A percentile compares a stretch with the other conserved stretches of the same genome.
Conservation (phyloP, 2,329 filamentous ascomycete genomes). For the Talaromyces sp. region DNA sequence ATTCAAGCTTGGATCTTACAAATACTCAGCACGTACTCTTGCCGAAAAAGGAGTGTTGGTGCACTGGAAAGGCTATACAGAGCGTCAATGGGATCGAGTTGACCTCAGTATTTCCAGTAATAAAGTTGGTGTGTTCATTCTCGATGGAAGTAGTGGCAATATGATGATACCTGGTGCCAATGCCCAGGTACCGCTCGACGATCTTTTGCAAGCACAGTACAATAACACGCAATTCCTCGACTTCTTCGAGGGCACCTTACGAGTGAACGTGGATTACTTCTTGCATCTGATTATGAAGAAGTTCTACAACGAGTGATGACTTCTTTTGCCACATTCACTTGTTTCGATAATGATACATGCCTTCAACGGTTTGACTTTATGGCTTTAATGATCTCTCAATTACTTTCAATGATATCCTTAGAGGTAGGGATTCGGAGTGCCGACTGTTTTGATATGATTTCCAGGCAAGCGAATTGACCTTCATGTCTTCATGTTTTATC, state of each 20-base stretch:
- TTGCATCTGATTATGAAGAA: conserved; percentile 98
- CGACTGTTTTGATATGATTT: conserved; percentile 1
- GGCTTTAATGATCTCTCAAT: conserved; percentile 12
- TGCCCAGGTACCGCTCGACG: conserved; percentile 83
- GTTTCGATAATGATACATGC: neutral
- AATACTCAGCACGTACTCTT: conserved; percentile 86
- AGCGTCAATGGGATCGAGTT: conserved; percentile 83
- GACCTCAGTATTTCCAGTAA: conserved; percentile 94
- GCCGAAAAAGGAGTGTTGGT: conserved; percentile 93
- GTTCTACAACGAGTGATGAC: conserved; percentile 67
- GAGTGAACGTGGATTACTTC: conserved; percentile 93
- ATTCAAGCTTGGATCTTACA: conserved; percentile 96
- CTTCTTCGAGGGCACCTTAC: conserved; percentile 80
- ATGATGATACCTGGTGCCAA: conserved; percentile 96
- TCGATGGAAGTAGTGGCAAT: conserved; percentile 85
- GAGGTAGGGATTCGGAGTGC: conserved; percentile 8
- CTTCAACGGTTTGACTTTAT: conserved; percentile 3
- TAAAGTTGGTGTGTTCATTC: conserved; percentile 86
- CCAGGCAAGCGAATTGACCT: conserved; percentile 5
- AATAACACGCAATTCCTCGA: conserved; percentile 96
- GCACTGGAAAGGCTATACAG: conserved; percentile 77
- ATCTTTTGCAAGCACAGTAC: conserved; percentile 92
- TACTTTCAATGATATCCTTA: conserved; percentile 17
- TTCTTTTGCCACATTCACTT: neutral
- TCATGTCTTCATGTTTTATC: neutral